Base-by-base conservation (phyloP, 1,139 yeast genomes). In the Blastobotrys petasosporus region DNA sequence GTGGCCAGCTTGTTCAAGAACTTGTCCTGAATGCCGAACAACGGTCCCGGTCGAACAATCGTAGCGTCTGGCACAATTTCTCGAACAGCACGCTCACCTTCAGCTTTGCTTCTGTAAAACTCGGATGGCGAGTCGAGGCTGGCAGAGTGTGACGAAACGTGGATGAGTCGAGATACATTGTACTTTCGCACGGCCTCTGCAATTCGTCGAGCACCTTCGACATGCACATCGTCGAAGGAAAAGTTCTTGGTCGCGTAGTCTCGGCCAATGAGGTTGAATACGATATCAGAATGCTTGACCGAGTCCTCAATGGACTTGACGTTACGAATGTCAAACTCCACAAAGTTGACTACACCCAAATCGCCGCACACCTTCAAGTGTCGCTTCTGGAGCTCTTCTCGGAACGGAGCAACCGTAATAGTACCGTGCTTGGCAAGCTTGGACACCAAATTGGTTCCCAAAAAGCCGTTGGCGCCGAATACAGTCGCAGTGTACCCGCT, bases 401-500 rank as follows among this genome's bases (percentile, higher is more conserved):
- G 76, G 70, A 63, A 85, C 17, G 95, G 95, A 5, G 79, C 83
- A 47, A 85, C 78, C 9, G 85, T 80, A 51, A 75, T 68, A 32
- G 94, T 86, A 54, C 95, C 95, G 63, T 84, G 90, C 61, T 81
- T 75, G 52, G 90, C 94, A 58, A 86, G 71, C 60, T 82, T 84
- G 37, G 92, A 71, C 12, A 79, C 75, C 53, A 86, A 66, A 57
- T 83, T 77, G 47, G 88, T 77, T 34, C 95, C 95, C 51, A 86
- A 70, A 65, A 82, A 81, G 1, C 95, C 95, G 44, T 80, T 69
- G 32, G 85, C 88, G 10, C 95, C 95, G 60, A 86, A 86, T 2
- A 86, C 92, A 5, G 95, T 85, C 28, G 92, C 95, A 5, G 92
- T 85, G 68, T 80, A 85, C 2, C 95, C 95, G n/a, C 92, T 82